Conservation (phyloP, 371 early-diverging fungal species). For the Syncephalastrum racemosum region DNA sequence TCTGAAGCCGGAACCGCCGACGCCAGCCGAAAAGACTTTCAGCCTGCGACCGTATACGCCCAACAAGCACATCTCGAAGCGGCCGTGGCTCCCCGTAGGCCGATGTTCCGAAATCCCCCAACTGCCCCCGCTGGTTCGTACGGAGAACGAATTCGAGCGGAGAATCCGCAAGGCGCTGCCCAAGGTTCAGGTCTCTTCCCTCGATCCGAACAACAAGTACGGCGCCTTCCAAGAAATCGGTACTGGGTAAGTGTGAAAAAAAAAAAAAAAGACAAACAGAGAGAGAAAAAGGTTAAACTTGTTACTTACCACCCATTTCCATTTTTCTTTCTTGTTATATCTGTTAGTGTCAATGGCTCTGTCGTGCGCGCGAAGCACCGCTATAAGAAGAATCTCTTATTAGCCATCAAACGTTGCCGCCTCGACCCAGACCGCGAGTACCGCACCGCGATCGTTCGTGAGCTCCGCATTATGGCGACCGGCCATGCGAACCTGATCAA, state of each 20-base stretch:
- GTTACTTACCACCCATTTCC: not conserved
- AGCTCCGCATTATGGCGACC: constrained; percentile 46
- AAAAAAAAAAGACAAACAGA: constrained; percentile 6
- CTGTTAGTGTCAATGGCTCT: constrained; percentile 44
- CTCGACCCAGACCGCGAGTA: constrained; percentile 47
- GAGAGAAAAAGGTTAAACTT: not conserved
- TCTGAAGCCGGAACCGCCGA: constrained; percentile 32
- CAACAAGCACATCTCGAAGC: constrained; percentile 41
- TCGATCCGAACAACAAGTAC: constrained; percentile 38
- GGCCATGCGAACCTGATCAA: constrained; percentile 45
- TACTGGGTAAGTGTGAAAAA: constrained; percentile 29
- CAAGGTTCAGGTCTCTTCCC: constrained; percentile 29
- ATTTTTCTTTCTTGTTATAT: constrained; percentile 1
- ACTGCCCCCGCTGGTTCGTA: constrained; percentile 39
- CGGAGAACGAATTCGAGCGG: constrained; percentile 44
- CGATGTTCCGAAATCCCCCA: constrained; percentile 39
- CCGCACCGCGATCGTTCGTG: constrained; percentile 44
- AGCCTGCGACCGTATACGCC: constrained; percentile 30
- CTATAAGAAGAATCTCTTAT: constrained; percentile 26
- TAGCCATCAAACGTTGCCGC: constrained; percentile 50
- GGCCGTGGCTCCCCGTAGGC: constrained; percentile 45
- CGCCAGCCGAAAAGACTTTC: constrained; percentile 24
- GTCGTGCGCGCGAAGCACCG: constrained; percentile 39
- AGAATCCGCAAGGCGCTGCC: constrained; percentile 40
- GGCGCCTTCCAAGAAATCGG: constrained; percentile 42